These are phyloP conservation scores for Sergeia podlipaevii DNA, from an alignment of 208 protist genomes.

Conservation along the genomic window DNA sequence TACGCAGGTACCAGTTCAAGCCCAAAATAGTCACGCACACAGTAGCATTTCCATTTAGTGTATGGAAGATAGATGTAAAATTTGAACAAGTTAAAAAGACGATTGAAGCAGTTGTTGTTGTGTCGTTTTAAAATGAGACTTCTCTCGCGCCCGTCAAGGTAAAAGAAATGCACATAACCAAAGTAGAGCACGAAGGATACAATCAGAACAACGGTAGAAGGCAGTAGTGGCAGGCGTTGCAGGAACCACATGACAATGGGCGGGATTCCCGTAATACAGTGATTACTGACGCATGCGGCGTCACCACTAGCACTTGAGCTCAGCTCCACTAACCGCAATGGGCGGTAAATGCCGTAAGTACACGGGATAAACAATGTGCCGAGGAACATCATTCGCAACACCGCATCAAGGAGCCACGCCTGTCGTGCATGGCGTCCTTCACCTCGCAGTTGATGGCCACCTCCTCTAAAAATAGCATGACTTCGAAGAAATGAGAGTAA, in stretches of 20 bases:
- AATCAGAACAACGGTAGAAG: neutral
- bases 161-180: slow-evolving; percentile 19
- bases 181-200: neutral
- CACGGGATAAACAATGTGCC: no score
- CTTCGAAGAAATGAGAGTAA: slow-evolving; percentile 30
- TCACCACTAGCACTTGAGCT: no score
- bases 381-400: slow-evolving; percentile 3
- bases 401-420: neutral
- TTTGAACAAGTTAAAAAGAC: slow-evolving; percentile 24
- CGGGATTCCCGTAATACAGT: no score
- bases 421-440: neutral
- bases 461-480: slow-evolving; percentile 18
- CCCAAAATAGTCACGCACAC: slow-evolving; percentile 26
- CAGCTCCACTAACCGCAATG: no score
- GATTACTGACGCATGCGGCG: no score
- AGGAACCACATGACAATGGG: neutral
- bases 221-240: slow-evolving; percentile 1
- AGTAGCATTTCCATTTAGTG: slow-evolving; percentile 16
- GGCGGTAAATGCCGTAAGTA: no score
- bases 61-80: slow-evolving; percentile 16
- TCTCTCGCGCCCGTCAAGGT: slow-evolving; percentile 21
- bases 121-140: slow-evolving; percentile 21
- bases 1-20: slow-evolving; percentile 29
- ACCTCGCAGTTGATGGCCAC: slow-evolving; percentile 4
- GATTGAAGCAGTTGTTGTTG: slow-evolving; percentile 15